Base-by-base conservation (phyloP, 768 basidiomycete genomes). In the Xerocomus potaroensis region DNA sequence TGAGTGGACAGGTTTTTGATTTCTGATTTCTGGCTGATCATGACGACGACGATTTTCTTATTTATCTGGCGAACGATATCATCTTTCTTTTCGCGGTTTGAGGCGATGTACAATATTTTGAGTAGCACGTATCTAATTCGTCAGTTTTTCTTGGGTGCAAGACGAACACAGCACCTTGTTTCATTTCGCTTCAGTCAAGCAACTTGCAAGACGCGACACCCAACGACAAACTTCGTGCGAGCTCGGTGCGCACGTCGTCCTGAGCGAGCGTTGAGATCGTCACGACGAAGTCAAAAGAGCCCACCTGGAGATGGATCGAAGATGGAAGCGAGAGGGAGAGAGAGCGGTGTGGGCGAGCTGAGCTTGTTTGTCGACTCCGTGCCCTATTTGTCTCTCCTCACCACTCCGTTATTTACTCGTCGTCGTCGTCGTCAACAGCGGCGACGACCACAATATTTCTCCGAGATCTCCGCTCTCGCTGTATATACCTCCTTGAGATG, bases 401-500 rank as follows among this genome's bases (percentile, higher is more conserved):
- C 50, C 22, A 48, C 35, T 44, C 45, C 27, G 35, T 23, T 43
- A 44, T 50, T 43, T 54, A 15, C 51, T 52, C 60, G 19, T 30
- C 39, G 26, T 41, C 39, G 56, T 63, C 54, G 50, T 49, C 61
- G 53, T 58, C 51, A 47, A 43, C 55, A 41, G 41, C 55, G 46
- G 41, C 61, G 61, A 41, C 61, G 58, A 47, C 58, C 43, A 48
- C 50, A 0, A 10, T 36, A 16, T 51, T 14, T 43, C 29, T 16
- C 27, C 8, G n/a, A n/a, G n/a, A n/a, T 23, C 41, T 30, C 8
- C 35, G 19, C 33, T 29, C 11, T 41, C 18, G 35, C 8, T 44
- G 24, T 41, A 21, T 35, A 32, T 15, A 18, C 31, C 11, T 10
- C 19, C 15, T 45, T 61, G 41, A 51, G 49, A 86, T 88, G 86